Percentiles rank a stretch among this genome's conserved stretches.
Conservation (phyloP, 495 filamentous ascomycete species). For the Durotheca rogersii region DNA sequence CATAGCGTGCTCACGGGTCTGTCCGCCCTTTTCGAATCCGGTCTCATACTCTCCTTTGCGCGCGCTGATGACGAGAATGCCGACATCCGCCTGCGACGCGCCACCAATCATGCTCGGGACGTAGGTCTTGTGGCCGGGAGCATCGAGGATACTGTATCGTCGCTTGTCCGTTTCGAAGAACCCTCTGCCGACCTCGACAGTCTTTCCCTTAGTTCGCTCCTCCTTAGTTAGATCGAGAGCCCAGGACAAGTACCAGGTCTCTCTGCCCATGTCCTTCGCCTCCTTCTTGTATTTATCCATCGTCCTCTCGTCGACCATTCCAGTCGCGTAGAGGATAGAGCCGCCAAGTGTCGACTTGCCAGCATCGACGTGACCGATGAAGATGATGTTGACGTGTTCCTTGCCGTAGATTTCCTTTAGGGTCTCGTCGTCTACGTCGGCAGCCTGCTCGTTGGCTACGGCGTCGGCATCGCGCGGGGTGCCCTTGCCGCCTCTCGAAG, state of each 20-base stretch:
- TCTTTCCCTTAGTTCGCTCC: constrained; percentile 95
- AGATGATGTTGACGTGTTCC: constrained; percentile 97
- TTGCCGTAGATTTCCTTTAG: constrained; percentile 97
- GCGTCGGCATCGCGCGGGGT: constrained; percentile 71
- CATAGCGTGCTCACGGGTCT: constrained; percentile 96
- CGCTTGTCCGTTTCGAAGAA: constrained; percentile 93
- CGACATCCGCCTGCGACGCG: constrained; percentile 93
- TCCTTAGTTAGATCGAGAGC: constrained; percentile 95
- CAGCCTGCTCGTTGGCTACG: constrained; percentile 81
- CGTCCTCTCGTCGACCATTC: constrained; percentile 98
- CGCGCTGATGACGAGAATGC: constrained; percentile 92
- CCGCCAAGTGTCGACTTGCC: constrained; percentile 96
- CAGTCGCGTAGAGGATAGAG: constrained; percentile 84
- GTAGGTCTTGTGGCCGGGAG: constrained; percentile 94
- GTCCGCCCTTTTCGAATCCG: constrained; percentile 98
- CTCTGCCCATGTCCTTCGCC: constrained; percentile 91
- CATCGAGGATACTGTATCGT: constrained; percentile 91
- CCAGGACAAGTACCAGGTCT: constrained; percentile 98
- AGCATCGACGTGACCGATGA: constrained; percentile 97
- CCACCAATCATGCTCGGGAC: constrained; percentile 97
- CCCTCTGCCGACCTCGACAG: constrained; percentile 93
- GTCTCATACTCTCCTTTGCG: constrained; percentile 99
- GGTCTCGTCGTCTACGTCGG: constrained; percentile 86
- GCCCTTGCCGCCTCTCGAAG: constrained; percentile 55
- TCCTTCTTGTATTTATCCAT: constrained; percentile 97